A percentile compares a stretch with the other conserved stretches of the same genome.
Evolutionary conservation across 164 flowering plant genomes (phyloP).

Genomic region (Sedum album): DNA sequence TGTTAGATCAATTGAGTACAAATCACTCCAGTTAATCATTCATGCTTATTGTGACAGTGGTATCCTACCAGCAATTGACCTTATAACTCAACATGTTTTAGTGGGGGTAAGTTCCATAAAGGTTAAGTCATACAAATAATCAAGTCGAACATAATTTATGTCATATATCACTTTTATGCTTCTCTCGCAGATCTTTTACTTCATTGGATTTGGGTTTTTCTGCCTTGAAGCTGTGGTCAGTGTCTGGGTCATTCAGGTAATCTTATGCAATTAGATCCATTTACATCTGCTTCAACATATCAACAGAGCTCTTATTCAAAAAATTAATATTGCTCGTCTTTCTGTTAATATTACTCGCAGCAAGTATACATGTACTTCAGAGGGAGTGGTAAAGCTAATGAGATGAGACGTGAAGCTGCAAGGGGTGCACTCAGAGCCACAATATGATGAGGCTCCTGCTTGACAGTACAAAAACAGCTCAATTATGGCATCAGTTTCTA

Average conservation of each 20-base stretch:
- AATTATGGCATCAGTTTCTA: neutral
- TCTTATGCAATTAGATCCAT: neutral
- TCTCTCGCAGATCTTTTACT: conserved; percentile 37
- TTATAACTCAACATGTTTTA: conserved; percentile 26
- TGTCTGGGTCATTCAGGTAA: conserved; percentile 53
- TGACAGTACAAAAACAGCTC: neutral
- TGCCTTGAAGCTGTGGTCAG: conserved; percentile 38
- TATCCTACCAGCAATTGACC: conserved; percentile 49
- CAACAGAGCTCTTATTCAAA: neutral
- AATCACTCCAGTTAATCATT: neutral
- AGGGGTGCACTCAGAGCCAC: conserved; percentile 47
- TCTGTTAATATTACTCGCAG: conserved; percentile 23
- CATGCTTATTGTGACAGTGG: conserved; percentile 32
- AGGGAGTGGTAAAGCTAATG: conserved; percentile 64
- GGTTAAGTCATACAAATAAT: neutral
- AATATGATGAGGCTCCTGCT: conserved; percentile 17
- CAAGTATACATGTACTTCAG: conserved; percentile 70
- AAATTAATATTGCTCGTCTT: no score
- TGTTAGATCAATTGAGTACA: neutral
- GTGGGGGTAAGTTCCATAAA: conserved; percentile 42
- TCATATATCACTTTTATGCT: neutral
- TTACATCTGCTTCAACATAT: neutral
- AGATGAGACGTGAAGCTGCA: conserved; percentile 53
- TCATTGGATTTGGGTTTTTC: conserved; percentile 40
- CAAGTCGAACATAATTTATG: neutral